Evolutionary conservation across 441 rosid genomes (phyloP).

Genomic region (Raphanus hybrid): DNA sequence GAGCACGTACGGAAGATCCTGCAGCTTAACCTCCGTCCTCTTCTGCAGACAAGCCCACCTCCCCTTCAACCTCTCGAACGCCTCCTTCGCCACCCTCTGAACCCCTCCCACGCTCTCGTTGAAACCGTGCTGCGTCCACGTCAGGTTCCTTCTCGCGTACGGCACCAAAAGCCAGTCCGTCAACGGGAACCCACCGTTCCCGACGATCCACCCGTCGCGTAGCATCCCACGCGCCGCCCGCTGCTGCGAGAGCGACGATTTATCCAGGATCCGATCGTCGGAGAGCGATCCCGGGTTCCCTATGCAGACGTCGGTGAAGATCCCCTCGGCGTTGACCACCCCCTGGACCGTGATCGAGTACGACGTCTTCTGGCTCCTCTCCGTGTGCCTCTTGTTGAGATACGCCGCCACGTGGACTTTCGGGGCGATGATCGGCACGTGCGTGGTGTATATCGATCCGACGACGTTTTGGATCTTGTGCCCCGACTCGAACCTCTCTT

Average conservation of each 20-base stretch:
- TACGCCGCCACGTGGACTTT: slow-evolving; percentile 69
- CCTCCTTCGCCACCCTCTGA: slow-evolving; percentile 52
- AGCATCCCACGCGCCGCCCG: slow-evolving; percentile 65
- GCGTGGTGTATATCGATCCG: slow-evolving; percentile 86
- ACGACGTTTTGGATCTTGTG: slow-evolving; percentile 70
- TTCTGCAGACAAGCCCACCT: slow-evolving; percentile 85
- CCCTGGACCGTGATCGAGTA: slow-evolving; percentile 89
- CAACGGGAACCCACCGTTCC: slow-evolving; percentile 68
- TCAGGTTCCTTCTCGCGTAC: slow-evolving; percentile 67
- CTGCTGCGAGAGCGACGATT: slow-evolving; percentile 66
- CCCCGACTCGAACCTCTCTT: slow-evolving; percentile 50
- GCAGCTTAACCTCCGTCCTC: slow-evolving; percentile 80
- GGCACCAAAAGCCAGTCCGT: slow-evolving; percentile 87
- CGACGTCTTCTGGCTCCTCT: slow-evolving; percentile 82
- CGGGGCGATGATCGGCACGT: slow-evolving; percentile 80
- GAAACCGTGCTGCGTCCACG: slow-evolving; percentile 86
- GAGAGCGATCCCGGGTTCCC: slow-evolving; percentile 92
- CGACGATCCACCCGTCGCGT: slow-evolving; percentile 75
- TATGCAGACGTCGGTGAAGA: slow-evolving; percentile 79
- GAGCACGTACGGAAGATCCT: slow-evolving; percentile 76
- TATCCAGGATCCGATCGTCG: slow-evolving; percentile 73
- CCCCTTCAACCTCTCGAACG: slow-evolving; percentile 67
- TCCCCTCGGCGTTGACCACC: slow-evolving; percentile 70
- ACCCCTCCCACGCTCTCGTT: slow-evolving; percentile 63
- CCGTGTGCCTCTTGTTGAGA: slow-evolving; percentile 81